Evolutionary conservation across 345 rosid genomes (phyloP).

Genomic region (Dimocarpus longan): DNA sequence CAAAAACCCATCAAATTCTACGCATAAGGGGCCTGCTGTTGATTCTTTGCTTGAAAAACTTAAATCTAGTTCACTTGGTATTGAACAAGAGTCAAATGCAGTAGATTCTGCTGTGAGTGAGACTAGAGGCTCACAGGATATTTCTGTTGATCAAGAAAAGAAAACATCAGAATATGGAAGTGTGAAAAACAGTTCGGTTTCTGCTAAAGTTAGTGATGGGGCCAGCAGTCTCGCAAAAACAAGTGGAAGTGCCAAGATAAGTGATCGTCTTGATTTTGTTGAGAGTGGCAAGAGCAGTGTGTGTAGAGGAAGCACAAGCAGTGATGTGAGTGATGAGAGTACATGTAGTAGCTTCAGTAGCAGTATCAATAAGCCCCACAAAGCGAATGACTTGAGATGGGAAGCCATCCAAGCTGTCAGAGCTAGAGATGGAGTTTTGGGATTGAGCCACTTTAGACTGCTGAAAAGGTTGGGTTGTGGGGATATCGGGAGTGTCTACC

Average conservation of each 20-base stretch:
- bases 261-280: constrained; percentile 73
- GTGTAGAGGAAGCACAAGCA: constrained; percentile 91
- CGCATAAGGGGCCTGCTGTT: constrained; percentile 41
- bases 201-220: constrained; percentile 81
- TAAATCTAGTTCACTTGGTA: constrained; percentile 43
- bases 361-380: constrained; percentile 81
- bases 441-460: constrained; percentile 80
- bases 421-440: constrained; percentile 66
- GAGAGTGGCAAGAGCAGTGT: constrained; percentile 92
- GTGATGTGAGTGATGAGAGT: constrained; percentile 90
- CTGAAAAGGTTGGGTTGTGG: constrained; percentile 92
- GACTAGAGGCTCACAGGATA: constrained; percentile 46
- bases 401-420: constrained; percentile 89
- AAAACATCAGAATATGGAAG: constrained; percentile 63
- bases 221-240: constrained; percentile 69
- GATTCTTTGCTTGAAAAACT: constrained; percentile 41
- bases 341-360: constrained; percentile 91
- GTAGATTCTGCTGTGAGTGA: constrained; percentile 47
- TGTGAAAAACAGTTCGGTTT: constrained; percentile 73
- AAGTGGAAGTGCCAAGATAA: constrained; percentile 73
- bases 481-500: constrained; percentile 91
- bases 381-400: constrained; percentile 89
- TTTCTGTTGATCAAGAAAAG: constrained; percentile 66
- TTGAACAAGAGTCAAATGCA: constrained; percentile 38
- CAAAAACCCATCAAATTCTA: constrained; percentile 40